Evolutionary conservation across 1,139 yeast genomes (phyloP), one percentile per base, ranked within the genome.

Genomic region (Pichia norvegensis): DNA sequence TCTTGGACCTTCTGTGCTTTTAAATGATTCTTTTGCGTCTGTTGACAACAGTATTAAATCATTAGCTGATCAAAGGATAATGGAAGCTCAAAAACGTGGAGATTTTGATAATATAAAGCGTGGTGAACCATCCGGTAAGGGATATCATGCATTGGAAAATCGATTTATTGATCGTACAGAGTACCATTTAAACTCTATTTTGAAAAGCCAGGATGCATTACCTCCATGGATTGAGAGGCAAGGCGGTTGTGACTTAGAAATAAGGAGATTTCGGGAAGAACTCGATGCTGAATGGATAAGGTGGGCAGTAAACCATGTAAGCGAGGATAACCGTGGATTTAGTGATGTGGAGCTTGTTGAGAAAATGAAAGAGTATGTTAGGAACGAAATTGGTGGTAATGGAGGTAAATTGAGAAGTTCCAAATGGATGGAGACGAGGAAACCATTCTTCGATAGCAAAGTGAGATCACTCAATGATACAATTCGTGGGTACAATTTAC

Each of bases 221-320:
- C 95, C 95, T 0, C 94, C 95, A 0, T 87, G 95, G 95, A 81
- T 87, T 29, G 95, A 86, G 56, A 79, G 76, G 45, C 96, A 87
- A 62, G 75, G 78, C 40, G 70, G 74, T 4, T 72, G 85, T 4
- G 74, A 73, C 42, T 52, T 58, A 2, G 74, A 73, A 33, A 69
- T 83, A 5, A 58, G 55, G 1, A 57, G 58, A 1, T 76, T 85
- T 47, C 62, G 87, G 42, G 46, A 52, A 0, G 69, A 67, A 31
- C 45, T 81, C 31, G 74, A 71, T 40, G 51, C 59, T 5, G 64
- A 66, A 40, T 78, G 83, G 80, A 58, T 64, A 40, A 60, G 59
- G 16, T 60, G 68, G 56, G 63, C 70, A 6, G 55, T 72, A 16
- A 57, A 67, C 48, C 40, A 61, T 33, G 51, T 66, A 36, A 52